Percentiles rank a stretch among this genome's conserved stretches.
phyloP scores from a whole-genome alignment of 805 yeast genomes.

The Metschnikowia sp. region DNA sequence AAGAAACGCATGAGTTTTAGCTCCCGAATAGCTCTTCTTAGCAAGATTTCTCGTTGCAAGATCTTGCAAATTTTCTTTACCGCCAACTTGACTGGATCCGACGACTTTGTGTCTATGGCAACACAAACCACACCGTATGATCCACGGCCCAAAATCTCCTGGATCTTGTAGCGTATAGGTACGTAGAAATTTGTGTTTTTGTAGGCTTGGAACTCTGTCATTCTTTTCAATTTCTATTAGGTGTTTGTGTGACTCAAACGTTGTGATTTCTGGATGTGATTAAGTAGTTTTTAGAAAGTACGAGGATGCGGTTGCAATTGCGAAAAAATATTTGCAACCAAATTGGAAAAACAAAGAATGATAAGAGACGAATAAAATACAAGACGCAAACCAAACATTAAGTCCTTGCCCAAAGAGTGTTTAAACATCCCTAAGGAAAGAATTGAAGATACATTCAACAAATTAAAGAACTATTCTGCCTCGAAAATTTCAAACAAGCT shows the following conservation, averaged over 20 bases:
- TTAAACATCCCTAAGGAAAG: too few species aligned
- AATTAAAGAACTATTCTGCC: too few species aligned
- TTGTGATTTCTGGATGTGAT: background rate
- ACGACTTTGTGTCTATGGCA: slow-evolving; percentile 51
- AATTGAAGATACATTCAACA: accelerated
- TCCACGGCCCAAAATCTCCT: slow-evolving; percentile 70
- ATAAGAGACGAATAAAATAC: too few species aligned
- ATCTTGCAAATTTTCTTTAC: slow-evolving; percentile 77
- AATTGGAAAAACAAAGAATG: too few species aligned
- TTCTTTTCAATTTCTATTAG: background rate
- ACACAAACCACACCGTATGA: slow-evolving; percentile 85
- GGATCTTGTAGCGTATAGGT: slow-evolving; percentile 56
- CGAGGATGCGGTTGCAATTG: too few species aligned
- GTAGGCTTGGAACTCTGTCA: slow-evolving; percentile 16
- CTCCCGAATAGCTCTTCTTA: slow-evolving; percentile 82
- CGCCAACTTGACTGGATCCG: slow-evolving; percentile 48
- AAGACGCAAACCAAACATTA: too few species aligned
- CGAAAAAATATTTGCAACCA: too few species aligned
- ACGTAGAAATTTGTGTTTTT: slow-evolving; percentile 49
- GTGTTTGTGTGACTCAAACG: background rate
- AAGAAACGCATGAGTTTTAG: slow-evolving; percentile 75
- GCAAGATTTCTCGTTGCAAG: slow-evolving; percentile 59
- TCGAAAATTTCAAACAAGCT: too few species aligned
- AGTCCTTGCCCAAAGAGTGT: too few species aligned
- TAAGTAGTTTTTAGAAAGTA: background rate